Evolutionary conservation across 805 yeast genomes (phyloP).

Genomic region (Grigorovia transvaalensis): DNA sequence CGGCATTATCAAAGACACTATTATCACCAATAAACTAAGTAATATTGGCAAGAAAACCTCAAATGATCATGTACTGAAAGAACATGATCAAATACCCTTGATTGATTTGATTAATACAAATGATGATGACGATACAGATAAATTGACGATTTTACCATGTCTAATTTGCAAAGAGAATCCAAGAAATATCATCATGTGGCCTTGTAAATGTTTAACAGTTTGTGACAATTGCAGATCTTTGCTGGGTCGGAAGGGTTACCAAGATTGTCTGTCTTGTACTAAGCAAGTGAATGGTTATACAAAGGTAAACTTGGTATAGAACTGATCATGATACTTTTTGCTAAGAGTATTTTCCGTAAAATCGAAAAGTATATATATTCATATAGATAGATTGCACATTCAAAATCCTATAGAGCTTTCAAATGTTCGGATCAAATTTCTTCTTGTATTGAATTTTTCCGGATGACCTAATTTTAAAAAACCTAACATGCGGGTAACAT

Average conservation of each 20-base stretch:
- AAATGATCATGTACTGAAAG: neutral
- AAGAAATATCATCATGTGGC: conserved; percentile 81
- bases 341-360: no score
- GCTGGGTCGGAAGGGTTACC: conserved; percentile 60
- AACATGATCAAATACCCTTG: neutral
- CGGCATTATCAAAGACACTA: conserved; percentile 22
- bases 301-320: conserved; percentile 26
- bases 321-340: neutral
- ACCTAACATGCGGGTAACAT: neutral
- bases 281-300: conserved; percentile 51
- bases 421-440: no score
- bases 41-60: neutral
- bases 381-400: neutral
- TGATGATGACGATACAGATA: conserved; percentile 22
- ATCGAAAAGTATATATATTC: neutral
- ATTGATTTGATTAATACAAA: conserved; percentile 12
- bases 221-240: conserved; percentile 77
- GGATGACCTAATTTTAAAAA: neutral
- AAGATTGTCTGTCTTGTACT: conserved; percentile 80
- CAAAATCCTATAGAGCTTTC: no score
- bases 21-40: conserved; percentile 4
- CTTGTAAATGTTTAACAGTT: conserved; percentile 80
- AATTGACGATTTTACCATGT: conserved; percentile 35
- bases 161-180: conserved; percentile 72
- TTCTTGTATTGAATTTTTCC: neutral